Evolutionary conservation across 129 eudicot genomes (phyloP).

Genomic region (Chrysanthemum seticuspe): DNA sequence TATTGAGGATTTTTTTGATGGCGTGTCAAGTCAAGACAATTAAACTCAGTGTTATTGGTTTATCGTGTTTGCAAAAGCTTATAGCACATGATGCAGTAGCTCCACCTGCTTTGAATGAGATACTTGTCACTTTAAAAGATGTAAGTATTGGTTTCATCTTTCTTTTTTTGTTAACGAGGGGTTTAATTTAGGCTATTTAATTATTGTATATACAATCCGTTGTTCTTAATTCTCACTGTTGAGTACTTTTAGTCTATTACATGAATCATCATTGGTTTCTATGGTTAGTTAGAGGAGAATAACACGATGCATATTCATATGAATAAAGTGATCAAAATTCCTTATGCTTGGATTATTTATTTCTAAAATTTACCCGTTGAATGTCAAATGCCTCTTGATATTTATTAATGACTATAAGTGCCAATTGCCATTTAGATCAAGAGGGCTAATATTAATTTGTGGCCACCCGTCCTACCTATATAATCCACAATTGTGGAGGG

Average conservation of each 20-base stretch:
- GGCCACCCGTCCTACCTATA: too few species aligned
- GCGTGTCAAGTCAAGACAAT: slow-evolving; percentile 90
- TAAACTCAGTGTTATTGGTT: slow-evolving; percentile 89
- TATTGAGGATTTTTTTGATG: slow-evolving; percentile 82
- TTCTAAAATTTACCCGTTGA: not conserved
- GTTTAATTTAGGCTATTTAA: slow-evolving; percentile 7
- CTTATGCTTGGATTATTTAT: too few species aligned
- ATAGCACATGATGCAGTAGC: slow-evolving; percentile 93
- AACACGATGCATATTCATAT: slow-evolving; percentile 20
- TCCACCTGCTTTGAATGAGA: slow-evolving; percentile 82
- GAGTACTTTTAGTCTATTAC: not conserved
- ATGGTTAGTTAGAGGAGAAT: slow-evolving; percentile 5
- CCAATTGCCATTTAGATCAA: slow-evolving; percentile 1
- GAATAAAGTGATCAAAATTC: not conserved
- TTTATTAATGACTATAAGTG: not conserved
- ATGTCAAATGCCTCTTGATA: not conserved
- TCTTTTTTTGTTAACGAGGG: not conserved
- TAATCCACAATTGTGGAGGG: too few species aligned
- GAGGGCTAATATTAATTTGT: not conserved
- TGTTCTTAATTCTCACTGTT: slow-evolving; percentile 7
- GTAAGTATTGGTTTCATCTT: slow-evolving; percentile 44
- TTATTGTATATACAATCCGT: not conserved
- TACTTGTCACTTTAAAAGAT: slow-evolving; percentile 79
- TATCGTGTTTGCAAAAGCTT: slow-evolving; percentile 95
- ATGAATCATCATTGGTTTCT: not conserved